Base-by-base conservation (phyloP, 495 filamentous ascomycete genomes). In the Podospora comata region DNA sequence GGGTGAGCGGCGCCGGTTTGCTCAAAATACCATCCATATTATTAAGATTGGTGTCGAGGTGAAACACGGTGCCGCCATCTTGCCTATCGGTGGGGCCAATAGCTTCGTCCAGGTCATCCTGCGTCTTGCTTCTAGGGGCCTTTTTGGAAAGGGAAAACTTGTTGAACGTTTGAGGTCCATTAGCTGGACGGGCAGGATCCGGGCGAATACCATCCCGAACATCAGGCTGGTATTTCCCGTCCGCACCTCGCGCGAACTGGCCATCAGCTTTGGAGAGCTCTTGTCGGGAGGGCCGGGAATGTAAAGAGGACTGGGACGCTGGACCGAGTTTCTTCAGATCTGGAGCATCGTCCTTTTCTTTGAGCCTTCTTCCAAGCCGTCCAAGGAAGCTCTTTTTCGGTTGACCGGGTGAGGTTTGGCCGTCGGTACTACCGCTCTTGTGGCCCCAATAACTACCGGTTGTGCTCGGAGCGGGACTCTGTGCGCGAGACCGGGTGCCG, bases 11-110 rank as follows among this genome's bases (percentile, higher is more conserved):
- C 27, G 81, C 83, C n/a, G 86, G 87, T 68, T 85, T 80, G 57
- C 85, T 86, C 55, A 97, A 79, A 66, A 97, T 96, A 28, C 91
- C 94, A 70, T 91, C 87, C 90, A 97, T 91, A 68, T 94, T 83
- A 11, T 83, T 82, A 19, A 97, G 84, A 76, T 97, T 88, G 4
- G 91, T 95, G 78, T 97, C 93, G 15, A 97, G 88, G 65, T 85
- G 83, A 75, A 86, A 96, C 65, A 81, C 63, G 74, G 79, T 72
- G 68, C 81, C 78, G 66, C 77, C 72, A 39, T 81, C 77, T 26
- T 80, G 78, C 67, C 73, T 80, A 64, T 82, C 80, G 19, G 79
- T 80, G 0, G 81, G 77, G 26, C 81, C 79, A 67, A 83, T 78
- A 60, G 77, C 75, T 59, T 86, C 80, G 70, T 87, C 78, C 68